Base-by-base conservation (phyloP, 1,284 basidiomycete species). In the Mycena citricolor region DNA sequence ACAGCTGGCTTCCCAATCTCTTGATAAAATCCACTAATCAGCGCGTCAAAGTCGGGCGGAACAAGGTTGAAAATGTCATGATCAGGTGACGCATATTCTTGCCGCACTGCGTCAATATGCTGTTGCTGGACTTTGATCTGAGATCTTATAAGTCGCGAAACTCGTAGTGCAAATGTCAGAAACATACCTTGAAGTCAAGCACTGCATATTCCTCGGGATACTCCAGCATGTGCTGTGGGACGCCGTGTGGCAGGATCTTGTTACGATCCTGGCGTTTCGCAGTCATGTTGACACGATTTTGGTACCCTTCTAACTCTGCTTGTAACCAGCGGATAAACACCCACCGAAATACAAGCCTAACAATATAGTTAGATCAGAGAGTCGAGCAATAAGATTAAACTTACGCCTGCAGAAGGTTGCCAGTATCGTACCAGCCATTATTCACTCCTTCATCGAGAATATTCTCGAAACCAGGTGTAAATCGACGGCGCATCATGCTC, bases 301-400 rank as follows among this genome's bases (percentile, higher is more conserved):
- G 21, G 42, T 52, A 68, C 1, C 32, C 30, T 51, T 72, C 61
- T 1, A 70, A 55, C 44, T 71, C 64, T 0, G 10, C 10, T 40
- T 73, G 69, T 8, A 71, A 38, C 56, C 57, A 71, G 0, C 68
- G 69, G 21, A 71, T 65, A 12, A 57, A 58, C 19, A 71, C 34
- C 59, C 60, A 70, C 1, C 49, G 58, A 41, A 71, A 71, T 1
- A 68, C 51, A 4, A 67, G 44, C 1, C 68, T 69, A 8, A n/a
- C 13, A 47, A 10, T 24, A n/a, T 14, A 31, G 39, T 23, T 26
- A 38, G 25, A 20, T 13, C n/a, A 28, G n/a, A 14, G 14, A 16
- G n/a, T 22, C 19, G 30, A n/a, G 13, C 13, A 39, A 39, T 31
- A 20, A 35, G 34, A n/a, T n/a, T 13, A 14, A 32, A n/a, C 59